Evolutionary conservation across 1,284 basidiomycete genomes (phyloP).

Genomic region (Stereum hirsutum): DNA sequence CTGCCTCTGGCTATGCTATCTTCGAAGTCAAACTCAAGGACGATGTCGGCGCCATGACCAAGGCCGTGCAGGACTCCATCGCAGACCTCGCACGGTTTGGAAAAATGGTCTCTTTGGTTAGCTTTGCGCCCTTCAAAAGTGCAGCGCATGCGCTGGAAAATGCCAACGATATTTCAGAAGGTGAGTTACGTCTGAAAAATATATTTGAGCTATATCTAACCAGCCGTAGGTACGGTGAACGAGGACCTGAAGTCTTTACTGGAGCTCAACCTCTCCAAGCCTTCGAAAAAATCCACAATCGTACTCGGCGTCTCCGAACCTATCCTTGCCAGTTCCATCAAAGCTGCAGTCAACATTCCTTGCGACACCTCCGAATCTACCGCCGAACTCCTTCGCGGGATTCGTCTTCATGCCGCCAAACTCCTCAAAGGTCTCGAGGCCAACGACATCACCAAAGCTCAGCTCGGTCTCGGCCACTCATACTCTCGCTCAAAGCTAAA

Average conservation of each 20-base stretch:
- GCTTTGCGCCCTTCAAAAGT: conserved; percentile 93
- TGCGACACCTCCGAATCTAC: conserved; percentile 87
- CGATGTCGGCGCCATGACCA: conserved; percentile 81
- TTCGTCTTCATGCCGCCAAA: conserved; percentile 89
- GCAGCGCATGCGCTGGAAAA: conserved; percentile 96
- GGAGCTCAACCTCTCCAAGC: conserved; percentile 80
- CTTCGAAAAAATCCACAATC: conserved; percentile 76
- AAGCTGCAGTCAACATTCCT: conserved; percentile 66
- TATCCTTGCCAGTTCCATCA: conserved; percentile 76
- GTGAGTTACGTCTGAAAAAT: conserved; percentile 31
- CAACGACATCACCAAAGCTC: conserved; percentile 87
- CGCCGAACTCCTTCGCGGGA: conserved; percentile 87
- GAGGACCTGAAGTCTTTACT: conserved; percentile 83
- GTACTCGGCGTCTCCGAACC: conserved; percentile 82
- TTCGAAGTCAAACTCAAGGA: conserved; percentile 89
- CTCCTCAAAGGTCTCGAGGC: conserved; percentile 85
- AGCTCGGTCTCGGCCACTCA: conserved; percentile 95
- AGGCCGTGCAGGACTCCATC: conserved; percentile 81
- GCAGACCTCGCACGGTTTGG: conserved; percentile 85
- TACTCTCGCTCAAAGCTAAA: conserved; percentile 98
- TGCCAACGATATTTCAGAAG: conserved; percentile 94
- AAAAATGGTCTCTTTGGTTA: conserved; percentile 90
- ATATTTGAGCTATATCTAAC: not conserved
- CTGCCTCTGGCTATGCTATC: conserved; percentile 91
- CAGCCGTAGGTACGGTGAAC: conserved; percentile 86